These are phyloP conservation scores for Lunularia cruciata DNA, from an alignment of 225 moss, liverwort and hornwort species.

Conservation along the genomic window DNA sequence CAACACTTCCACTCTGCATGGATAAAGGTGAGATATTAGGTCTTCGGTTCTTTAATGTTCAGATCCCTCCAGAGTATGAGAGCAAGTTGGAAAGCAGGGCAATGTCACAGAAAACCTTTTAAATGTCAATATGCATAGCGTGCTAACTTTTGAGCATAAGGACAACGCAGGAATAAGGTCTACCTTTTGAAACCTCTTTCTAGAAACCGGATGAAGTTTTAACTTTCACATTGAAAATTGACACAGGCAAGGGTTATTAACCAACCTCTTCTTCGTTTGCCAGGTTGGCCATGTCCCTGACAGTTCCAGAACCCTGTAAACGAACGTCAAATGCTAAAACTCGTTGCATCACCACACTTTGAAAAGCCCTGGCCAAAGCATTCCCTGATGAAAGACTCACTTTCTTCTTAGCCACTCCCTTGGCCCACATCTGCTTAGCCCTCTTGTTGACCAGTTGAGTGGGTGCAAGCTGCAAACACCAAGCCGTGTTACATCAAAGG, in stretches of 20 bases:
- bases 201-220: no score
- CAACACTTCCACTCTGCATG: constrained; percentile 48
- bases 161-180: no score
- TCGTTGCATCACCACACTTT: constrained; percentile 66
- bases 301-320: constrained; percentile 59
- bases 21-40: neutral
- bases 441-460: constrained; percentile 58
- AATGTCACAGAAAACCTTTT: no score
- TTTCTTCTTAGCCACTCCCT: constrained; percentile 23
- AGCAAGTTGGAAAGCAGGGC: no score
- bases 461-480: constrained; percentile 57
- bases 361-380: constrained; percentile 67
- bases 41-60: no score
- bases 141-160: no score
- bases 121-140: no score
- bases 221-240: no score
- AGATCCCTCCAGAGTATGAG: no score
- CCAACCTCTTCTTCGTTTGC: constrained; percentile 51
- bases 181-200: no score
- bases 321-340: constrained; percentile 65
- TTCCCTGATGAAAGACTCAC: constrained; percentile 48
- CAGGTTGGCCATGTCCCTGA: constrained; percentile 52
- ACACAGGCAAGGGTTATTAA: no score
- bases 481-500: neutral
- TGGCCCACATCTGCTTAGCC: constrained; percentile 50